Percentiles rank a stretch among this genome's conserved stretches.
These are phyloP conservation scores for Elsinoe perseae DNA, from an alignment of 2,329 filamentous ascomycete species.

Conservation along the genomic window DNA sequence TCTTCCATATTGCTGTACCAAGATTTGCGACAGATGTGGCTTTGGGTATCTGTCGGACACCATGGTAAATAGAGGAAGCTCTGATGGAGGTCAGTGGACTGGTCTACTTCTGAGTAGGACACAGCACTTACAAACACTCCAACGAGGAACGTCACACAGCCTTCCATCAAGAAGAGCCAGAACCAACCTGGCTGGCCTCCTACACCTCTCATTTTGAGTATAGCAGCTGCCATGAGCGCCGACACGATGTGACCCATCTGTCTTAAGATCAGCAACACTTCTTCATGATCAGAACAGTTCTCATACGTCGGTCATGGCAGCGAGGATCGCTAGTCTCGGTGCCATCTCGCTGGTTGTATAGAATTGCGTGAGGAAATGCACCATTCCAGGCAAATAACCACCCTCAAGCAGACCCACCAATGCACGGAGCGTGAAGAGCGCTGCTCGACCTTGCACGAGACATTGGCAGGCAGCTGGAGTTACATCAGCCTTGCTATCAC, in stretches of 20 bases:
- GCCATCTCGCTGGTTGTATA: constrained; percentile 19
- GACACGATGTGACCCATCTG: constrained; percentile 18
- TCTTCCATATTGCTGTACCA: constrained; percentile 29
- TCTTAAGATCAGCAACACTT: constrained; percentile 12
- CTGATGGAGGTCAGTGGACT: constrained; percentile 17
- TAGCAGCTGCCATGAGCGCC: constrained; percentile 18
- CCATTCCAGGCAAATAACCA: constrained; percentile 19
- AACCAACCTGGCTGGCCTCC: constrained; percentile 19
- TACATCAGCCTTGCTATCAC: not conserved
- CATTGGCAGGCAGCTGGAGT: constrained; percentile 15
- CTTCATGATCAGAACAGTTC: not conserved
- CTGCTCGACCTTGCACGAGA: constrained; percentile 15
- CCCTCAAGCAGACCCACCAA: constrained; percentile 19
- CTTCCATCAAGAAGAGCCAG: constrained; percentile 20
- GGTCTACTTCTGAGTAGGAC: not conserved
- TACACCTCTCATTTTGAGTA: constrained; percentile 19
- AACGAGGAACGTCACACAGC: constrained; percentile 17
- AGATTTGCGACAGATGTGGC: constrained; percentile 20
- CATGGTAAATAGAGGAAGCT: constrained; percentile 27
- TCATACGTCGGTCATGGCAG: constrained; percentile 16
- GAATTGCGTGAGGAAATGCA: constrained; percentile 19
- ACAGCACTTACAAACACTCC: constrained; percentile 14
- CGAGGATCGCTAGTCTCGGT: constrained; percentile 15
- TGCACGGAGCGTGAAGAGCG: constrained; percentile 17
- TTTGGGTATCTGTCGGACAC: constrained; percentile 27